Evolutionary conservation across 371 early-diverging fungal genomes (phyloP).

Genomic region (Basidiobolus heterosporus): DNA sequence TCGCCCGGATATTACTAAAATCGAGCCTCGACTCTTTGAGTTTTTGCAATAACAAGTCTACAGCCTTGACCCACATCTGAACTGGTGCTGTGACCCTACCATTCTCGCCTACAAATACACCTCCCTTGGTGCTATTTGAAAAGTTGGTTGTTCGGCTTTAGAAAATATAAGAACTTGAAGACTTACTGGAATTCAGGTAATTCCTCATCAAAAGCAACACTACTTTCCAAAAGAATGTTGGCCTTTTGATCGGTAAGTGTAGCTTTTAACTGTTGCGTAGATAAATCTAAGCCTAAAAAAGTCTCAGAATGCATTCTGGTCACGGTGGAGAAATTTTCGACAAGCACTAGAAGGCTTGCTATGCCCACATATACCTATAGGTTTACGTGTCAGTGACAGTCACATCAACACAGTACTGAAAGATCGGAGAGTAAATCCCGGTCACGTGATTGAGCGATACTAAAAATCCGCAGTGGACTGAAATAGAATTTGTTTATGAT

Average conservation of each 20-base stretch:
- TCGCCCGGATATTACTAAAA: constrained; percentile 23
- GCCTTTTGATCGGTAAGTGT: constrained; percentile 24
- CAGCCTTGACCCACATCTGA: constrained; percentile 63
- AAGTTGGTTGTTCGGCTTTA: not conserved
- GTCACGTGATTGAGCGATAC: too few species aligned
- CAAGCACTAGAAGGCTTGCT: too few species aligned
- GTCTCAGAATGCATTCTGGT: too few species aligned
- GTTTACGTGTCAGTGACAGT: too few species aligned
- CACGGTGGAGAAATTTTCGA: too few species aligned
- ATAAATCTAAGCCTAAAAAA: constrained; percentile 45
- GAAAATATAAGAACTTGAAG: not conserved
- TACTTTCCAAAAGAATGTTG: constrained; percentile 21
- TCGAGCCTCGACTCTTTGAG: constrained; percentile 13
- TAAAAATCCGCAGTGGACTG: too few species aligned
- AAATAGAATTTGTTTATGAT: too few species aligned
- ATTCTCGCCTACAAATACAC: constrained; percentile 5
- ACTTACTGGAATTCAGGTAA: constrained; percentile 27
- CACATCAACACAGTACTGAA: too few species aligned
- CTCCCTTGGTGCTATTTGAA: constrained; percentile 8
- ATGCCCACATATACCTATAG: too few species aligned
- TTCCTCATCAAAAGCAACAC: constrained; percentile 34
- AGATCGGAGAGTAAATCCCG: too few species aligned
- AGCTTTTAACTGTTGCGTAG: constrained; percentile 64
- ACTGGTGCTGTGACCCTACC: constrained; percentile 43
- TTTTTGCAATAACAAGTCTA: constrained; percentile 35